Conservation (phyloP, 2,329 filamentous ascomycete species). For the Coniella vitis region DNA sequence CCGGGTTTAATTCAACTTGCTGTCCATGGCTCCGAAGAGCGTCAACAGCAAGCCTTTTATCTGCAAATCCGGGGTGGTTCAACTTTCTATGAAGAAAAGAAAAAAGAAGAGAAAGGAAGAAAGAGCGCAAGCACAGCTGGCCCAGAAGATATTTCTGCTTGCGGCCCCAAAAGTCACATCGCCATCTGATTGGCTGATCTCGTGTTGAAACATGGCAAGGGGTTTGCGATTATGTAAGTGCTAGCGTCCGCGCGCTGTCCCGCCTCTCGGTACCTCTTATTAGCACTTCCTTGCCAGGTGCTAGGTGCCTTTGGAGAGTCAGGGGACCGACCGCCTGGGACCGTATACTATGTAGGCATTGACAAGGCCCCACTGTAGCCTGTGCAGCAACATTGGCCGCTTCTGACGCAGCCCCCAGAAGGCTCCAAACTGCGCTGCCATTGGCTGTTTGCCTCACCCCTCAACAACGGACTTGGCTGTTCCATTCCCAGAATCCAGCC, state of each 20-base stretch:
- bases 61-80: slow-evolving; percentile 45
- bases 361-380: too few relatives aligned
- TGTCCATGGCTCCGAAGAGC: slow-evolving; percentile 33
- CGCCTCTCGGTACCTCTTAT: not conserved
- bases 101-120: slow-evolving; percentile 25
- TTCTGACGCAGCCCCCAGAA: slow-evolving; percentile 5
- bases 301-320: too few relatives aligned
- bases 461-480: not conserved
- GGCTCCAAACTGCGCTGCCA: not conserved
- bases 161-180: not conserved
- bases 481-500: not conserved
- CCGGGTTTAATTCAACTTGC: slow-evolving; percentile 51
- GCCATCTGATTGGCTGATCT: not conserved
- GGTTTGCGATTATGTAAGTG: not conserved
- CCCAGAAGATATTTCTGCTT: slow-evolving; percentile 7
- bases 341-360: too few relatives aligned
- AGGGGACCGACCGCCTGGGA: too few relatives aligned
- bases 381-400: not conserved
- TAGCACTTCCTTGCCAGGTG: not conserved
- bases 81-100: slow-evolving; percentile 44
- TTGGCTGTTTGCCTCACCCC: not conserved
- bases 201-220: not conserved
- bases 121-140: slow-evolving; percentile 7
- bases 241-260: slow-evolving; percentile 11
- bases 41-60: slow-evolving; percentile 44